phyloP scores from a whole-genome alignment of 2,329 filamentous ascomycete genomes.

The Lecanicillium sp. region DNA sequence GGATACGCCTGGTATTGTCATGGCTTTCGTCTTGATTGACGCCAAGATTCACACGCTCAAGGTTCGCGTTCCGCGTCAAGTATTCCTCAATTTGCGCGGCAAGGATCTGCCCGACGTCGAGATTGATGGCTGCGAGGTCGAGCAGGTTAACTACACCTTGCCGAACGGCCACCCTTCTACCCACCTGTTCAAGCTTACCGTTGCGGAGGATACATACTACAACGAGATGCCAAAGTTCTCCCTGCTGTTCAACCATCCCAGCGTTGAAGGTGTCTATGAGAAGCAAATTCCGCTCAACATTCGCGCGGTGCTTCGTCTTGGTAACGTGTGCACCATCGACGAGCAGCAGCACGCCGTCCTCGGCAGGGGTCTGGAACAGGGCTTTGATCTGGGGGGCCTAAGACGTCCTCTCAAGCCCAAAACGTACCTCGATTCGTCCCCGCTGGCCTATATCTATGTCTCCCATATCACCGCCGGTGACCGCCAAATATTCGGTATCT shows the following conservation, averaged over 20 bases:
- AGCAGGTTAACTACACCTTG: constrained; percentile 88
- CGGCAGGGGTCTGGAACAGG: constrained; percentile 85
- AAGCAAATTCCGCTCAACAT: constrained; percentile 83
- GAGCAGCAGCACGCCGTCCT: constrained; percentile 84
- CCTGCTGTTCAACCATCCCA: constrained; percentile 80
- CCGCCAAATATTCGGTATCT: constrained; percentile 86
- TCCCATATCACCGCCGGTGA: constrained; percentile 91
- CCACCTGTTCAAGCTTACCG: constrained; percentile 88
- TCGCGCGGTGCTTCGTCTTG: constrained; percentile 80
- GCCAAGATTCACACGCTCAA: constrained; percentile 84
- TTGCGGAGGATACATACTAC: constrained; percentile 83
- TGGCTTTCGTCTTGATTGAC: constrained; percentile 87
- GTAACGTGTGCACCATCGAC: constrained; percentile 89
- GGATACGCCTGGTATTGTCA: constrained; percentile 78
- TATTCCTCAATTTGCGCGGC: constrained; percentile 88
- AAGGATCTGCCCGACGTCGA: constrained; percentile 84
- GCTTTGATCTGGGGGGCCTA: constrained; percentile 79
- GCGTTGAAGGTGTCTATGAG: constrained; percentile 96
- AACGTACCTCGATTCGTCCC: constrained; percentile 68
- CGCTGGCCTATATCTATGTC: constrained; percentile 80
- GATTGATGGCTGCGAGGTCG: constrained; percentile 76
- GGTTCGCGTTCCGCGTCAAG: constrained; percentile 78
- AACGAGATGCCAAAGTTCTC: constrained; percentile 78
- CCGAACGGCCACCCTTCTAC: constrained; percentile 93
- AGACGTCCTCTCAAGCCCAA: constrained; percentile 57